A percentile compares a stretch with the other conserved stretches of the same genome.
Evolutionary conservation across 345 rosid species (phyloP).

Genomic region (Citropsis articulata): DNA sequence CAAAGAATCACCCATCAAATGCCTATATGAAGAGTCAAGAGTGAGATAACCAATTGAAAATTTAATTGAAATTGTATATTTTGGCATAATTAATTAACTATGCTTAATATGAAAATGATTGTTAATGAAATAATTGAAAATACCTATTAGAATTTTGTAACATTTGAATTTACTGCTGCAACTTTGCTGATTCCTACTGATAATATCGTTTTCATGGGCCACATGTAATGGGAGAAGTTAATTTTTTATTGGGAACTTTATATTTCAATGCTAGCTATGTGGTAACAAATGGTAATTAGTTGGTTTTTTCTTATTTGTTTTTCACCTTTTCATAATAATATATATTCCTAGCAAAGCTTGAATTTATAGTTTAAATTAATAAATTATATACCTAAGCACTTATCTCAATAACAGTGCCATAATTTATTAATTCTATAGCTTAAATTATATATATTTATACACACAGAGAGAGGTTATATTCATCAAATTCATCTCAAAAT

Average conservation of each 20-base stretch:
- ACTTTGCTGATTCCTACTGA: slow-evolving; percentile 94
- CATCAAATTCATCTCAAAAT: neutral
- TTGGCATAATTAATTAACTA: neutral
- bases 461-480: neutral
- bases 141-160: slow-evolving; percentile 93
- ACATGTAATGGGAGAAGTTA: neutral
- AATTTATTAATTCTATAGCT: neutral
- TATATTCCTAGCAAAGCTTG: too few species aligned
- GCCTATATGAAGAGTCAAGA: slow-evolving; percentile 35
- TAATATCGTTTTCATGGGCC: slow-evolving; percentile 50
- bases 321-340: too few species aligned
- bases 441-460: too few species aligned
- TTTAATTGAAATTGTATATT: neutral
- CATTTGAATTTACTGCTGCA: slow-evolving; percentile 87
- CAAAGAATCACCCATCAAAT: slow-evolving; percentile 89
- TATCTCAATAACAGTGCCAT: slow-evolving; percentile 70
- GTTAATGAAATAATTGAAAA: neutral
- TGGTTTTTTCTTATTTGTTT: neutral
- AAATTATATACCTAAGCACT: slow-evolving; percentile 71
- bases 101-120: neutral
- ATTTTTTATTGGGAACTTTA: too few species aligned
- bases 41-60: too few species aligned
- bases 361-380: neutral
- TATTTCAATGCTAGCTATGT: neutral
- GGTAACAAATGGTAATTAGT: too few species aligned